A percentile compares a stretch with the other conserved stretches of the same genome.
Conservation (phyloP, 805 yeast species). For the Ogataea wickerhamii region DNA sequence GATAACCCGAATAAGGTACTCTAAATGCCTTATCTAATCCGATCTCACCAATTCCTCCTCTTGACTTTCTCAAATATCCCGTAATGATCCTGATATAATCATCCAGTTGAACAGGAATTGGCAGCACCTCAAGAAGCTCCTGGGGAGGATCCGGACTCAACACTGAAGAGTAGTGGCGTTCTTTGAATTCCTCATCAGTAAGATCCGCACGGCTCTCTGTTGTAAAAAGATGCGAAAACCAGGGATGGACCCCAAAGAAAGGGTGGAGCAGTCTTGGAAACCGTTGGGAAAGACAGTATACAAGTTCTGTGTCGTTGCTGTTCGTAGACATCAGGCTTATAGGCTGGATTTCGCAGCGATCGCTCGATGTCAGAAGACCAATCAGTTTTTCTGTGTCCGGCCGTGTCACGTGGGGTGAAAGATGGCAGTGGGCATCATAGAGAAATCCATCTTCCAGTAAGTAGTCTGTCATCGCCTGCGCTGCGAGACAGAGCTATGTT, state of each 20-base stretch:
- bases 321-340: slow-evolving; percentile 48
- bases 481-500: no score
- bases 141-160: slow-evolving; percentile 39
- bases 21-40: slow-evolving; percentile 81
- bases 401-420: slow-evolving; percentile 24
- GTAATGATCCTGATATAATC: slow-evolving; percentile 34
- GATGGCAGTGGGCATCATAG: slow-evolving; percentile 41
- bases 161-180: slow-evolving; percentile 54
- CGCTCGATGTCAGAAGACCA: slow-evolving; percentile 3
- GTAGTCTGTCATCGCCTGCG: slow-evolving; percentile 6
- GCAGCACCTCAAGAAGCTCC: slow-evolving; percentile 46
- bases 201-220: slow-evolving; percentile 17
- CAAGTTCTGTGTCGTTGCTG: slow-evolving; percentile 33
- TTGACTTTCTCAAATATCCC: slow-evolving; percentile 23
- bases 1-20: slow-evolving; percentile 58
- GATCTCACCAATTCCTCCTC: slow-evolving; percentile 73
- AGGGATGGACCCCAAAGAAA: slow-evolving; percentile 83
- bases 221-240: slow-evolving; percentile 73
- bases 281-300: slow-evolving; percentile 18
- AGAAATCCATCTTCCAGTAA: slow-evolving; percentile 6
- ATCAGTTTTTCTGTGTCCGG: slow-evolving; percentile 6
- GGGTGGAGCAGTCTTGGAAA: slow-evolving; percentile 35
- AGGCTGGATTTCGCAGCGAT: slow-evolving; percentile 4
- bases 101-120: slow-evolving; percentile 53
- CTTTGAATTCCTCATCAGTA: slow-evolving; percentile 31